A percentile compares a stretch with the other conserved stretches of the same genome.
Conservation (phyloP, 441 rosid species). For the Eruca vesicaria region DNA sequence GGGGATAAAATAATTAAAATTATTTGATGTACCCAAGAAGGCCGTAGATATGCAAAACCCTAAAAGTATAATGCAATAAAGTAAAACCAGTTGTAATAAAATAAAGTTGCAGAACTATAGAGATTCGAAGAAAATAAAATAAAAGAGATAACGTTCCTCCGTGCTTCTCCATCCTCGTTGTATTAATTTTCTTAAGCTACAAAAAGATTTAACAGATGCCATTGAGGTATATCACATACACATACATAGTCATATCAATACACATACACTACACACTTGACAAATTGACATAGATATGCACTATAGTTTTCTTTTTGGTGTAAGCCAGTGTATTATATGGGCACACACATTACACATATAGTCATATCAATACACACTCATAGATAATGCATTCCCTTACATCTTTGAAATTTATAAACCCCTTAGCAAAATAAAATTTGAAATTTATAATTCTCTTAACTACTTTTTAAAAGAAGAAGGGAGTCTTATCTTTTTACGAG, state of each 20-base stretch:
- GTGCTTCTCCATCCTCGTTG: conserved; percentile 31
- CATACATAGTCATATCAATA: not conserved
- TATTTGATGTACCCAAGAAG: conserved; percentile 17
- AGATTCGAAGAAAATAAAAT: not conserved
- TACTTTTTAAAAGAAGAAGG: conserved; percentile 13
- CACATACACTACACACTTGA: no score
- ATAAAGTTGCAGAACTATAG: not conserved
- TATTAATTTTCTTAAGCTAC: conserved; percentile 25
- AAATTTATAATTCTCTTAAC: not conserved
- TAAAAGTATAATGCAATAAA: not conserved
- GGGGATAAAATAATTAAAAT: conserved; percentile 19
- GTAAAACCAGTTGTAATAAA: not conserved
- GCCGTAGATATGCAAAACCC: conserved; percentile 13
- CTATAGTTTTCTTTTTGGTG: no score
- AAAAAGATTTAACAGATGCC: conserved; percentile 35
- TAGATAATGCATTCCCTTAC: not conserved
- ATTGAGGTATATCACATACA: conserved; percentile 22
- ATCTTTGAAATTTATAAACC: not conserved
- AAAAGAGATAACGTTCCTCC: conserved; percentile 32
- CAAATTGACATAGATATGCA: no score
- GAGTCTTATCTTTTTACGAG: conserved; percentile 27
- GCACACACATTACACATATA: not conserved
- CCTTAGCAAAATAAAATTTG: not conserved
- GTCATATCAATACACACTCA: not conserved
- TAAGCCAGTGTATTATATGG: no score